Evolutionary conservation across 768 basidiomycete species (phyloP).

Genomic region (Mycena polygramma): DNA sequence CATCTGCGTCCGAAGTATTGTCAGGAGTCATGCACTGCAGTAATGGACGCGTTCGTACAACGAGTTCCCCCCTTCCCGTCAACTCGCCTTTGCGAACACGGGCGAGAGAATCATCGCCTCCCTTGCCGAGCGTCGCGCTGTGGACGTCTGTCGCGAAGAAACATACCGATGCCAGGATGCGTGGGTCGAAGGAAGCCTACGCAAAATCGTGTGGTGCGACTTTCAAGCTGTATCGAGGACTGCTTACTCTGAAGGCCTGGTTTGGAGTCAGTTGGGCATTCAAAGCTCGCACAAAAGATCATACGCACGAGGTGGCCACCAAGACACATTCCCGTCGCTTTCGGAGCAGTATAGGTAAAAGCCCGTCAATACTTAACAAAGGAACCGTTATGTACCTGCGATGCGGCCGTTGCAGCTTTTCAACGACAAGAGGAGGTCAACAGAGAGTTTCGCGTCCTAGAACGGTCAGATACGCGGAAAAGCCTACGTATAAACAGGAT

Average conservation of each 20-base stretch:
- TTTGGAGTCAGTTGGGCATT: constrained; percentile 5
- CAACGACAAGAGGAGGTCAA: constrained; percentile 81
- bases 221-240: constrained; percentile 20
- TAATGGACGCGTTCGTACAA: constrained; percentile 61
- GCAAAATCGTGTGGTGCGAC: neutral
- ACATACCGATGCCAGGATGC: constrained; percentile 88
- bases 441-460: constrained; percentile 82
- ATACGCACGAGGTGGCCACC: constrained; percentile 83
- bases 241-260: constrained; percentile 56
- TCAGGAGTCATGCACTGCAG: neutral
- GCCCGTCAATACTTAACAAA: constrained; percentile 4
- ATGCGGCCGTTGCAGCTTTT: constrained; percentile 93
- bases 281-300: constrained; percentile 10
- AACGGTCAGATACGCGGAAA: neutral
- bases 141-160: constrained; percentile 98
- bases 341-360: constrained; percentile 28
- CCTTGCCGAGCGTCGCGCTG: constrained; percentile 86
- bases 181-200: constrained; percentile 89
- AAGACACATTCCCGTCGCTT: constrained; percentile 92
- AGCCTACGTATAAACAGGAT: neutral
- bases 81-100: constrained; percentile 83
- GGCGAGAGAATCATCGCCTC: constrained; percentile 84
- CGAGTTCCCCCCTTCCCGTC: constrained; percentile 83
- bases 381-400: constrained; percentile 64
- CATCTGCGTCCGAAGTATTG: constrained; percentile 63